Percentiles rank a stretch among this genome's conserved stretches.
These are phyloP conservation scores for Gossypium australe DNA, from an alignment of 345 rosid species.

Conservation along the genomic window DNA sequence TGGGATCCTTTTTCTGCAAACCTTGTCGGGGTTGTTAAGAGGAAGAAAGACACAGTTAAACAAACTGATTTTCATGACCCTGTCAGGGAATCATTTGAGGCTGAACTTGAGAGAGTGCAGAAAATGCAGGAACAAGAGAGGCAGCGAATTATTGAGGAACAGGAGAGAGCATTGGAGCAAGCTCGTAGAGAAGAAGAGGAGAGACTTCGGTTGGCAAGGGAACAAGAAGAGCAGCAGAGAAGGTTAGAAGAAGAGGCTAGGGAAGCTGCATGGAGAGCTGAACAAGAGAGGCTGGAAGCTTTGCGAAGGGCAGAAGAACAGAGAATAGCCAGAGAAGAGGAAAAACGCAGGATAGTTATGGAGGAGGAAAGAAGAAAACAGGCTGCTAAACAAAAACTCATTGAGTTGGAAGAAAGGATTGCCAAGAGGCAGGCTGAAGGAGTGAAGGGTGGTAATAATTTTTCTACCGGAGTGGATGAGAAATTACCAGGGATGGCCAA, in stretches of 20 bases:
- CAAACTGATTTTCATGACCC: conserved; percentile 88
- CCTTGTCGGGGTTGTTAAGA: conserved; percentile 65
- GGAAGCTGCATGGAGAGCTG: conserved; percentile 86
- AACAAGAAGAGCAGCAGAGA: conserved; percentile 69
- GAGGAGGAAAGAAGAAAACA: conserved; percentile 98
- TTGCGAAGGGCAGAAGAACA: conserved; percentile 72
- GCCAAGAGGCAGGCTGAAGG: conserved; percentile 79
- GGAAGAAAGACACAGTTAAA: conserved; percentile 70
- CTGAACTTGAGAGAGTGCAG: conserved; percentile 97
- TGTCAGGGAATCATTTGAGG: conserved; percentile 95
- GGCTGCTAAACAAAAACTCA: conserved; percentile 90
- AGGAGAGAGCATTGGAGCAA: conserved; percentile 75
- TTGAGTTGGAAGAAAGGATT: conserved; percentile 89
- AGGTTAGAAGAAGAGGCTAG: conserved; percentile 82
- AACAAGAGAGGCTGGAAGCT: conserved; percentile 75
- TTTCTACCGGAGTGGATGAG: conserved; percentile 48
- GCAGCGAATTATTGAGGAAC: conserved; percentile 64
- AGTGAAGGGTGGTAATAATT: conserved; percentile 34
- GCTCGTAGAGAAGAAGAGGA: conserved; percentile 90
- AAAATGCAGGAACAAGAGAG: conserved; percentile 94
- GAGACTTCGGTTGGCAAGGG: conserved; percentile 64
- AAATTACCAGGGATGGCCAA: conserved; percentile 32
- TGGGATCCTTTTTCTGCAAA: conserved; percentile 62
- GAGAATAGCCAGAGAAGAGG: conserved; percentile 90
- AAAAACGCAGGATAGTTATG: conserved; percentile 60